These are phyloP conservation scores for Balansia obtecta DNA, from an alignment of 2,329 filamentous ascomycete species.

Conservation along the genomic window DNA sequence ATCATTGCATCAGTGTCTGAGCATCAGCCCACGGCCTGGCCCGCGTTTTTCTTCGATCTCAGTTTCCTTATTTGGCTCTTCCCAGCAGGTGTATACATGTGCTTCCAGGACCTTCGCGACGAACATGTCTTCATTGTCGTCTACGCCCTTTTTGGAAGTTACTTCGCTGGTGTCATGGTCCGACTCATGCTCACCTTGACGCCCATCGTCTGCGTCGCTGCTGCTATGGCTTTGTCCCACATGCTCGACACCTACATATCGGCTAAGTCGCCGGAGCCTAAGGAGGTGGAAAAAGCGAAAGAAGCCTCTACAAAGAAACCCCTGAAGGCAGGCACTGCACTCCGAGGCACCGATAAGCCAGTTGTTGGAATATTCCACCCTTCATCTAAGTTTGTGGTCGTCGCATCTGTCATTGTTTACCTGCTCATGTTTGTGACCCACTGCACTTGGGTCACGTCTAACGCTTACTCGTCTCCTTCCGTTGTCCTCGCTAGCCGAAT, in stretches of 20 bases:
- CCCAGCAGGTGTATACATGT: conserved; percentile 95
- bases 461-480: conserved; percentile 95
- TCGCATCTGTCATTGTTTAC: conserved; percentile 61
- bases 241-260: conserved; percentile 80
- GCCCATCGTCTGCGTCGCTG: conserved; percentile 88
- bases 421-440: conserved; percentile 89
- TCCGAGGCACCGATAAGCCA: conserved; percentile 61
- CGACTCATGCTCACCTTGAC: conserved; percentile 96
- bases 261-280: conserved; percentile 46
- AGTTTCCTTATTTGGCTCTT: conserved; percentile 99
- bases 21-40: conserved; percentile 98
- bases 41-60: conserved; percentile 97
- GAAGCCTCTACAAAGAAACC: conserved; percentile 47
- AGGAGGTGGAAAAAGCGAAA: conserved; percentile 28
- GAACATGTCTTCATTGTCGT: conserved; percentile 98
- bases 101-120: conserved; percentile 85
- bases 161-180: conserved; percentile 99
- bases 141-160: conserved; percentile 91
- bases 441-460: conserved; percentile 98
- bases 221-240: conserved; percentile 76
- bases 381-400: conserved; percentile 68
- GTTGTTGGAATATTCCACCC: conserved; percentile 72
- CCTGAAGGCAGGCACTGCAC: conserved; percentile 32
- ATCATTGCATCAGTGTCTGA: conserved; percentile 99
- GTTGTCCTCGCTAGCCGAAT: conserved; percentile 87